Evolutionary conservation across 1,284 basidiomycete species (phyloP).

Genomic region (Vanrija sp.): DNA sequence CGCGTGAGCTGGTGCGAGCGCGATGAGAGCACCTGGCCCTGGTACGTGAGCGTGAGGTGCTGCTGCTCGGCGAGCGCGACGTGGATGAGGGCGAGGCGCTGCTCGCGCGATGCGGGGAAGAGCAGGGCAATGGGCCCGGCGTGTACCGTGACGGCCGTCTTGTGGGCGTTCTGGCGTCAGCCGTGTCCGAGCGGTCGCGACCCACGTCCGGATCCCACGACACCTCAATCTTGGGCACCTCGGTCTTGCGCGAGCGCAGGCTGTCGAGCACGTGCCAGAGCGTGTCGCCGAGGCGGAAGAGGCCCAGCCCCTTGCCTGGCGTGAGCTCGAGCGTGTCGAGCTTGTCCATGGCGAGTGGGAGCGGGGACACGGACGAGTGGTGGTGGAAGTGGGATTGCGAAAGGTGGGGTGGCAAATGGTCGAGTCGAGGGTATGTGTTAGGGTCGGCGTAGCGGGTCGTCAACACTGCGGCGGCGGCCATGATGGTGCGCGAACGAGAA

Average conservation of each 20-base stretch:
- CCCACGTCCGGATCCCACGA: slow-evolving; percentile 71
- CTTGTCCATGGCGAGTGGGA: background rate
- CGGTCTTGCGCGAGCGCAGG: slow-evolving; percentile 51
- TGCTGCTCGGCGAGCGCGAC: slow-evolving; percentile 48
- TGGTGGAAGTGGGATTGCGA: no score
- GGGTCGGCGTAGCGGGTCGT: no score
- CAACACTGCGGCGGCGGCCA: no score
- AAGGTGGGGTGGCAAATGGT: no score
- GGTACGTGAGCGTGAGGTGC: slow-evolving; percentile 62
- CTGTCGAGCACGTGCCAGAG: slow-evolving; percentile 74
- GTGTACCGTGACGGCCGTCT: slow-evolving; percentile 69
- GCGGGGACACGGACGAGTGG: background rate
- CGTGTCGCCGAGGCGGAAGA: slow-evolving; percentile 73
- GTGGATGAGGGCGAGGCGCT: slow-evolving; percentile 68
- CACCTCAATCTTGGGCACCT: slow-evolving; percentile 74
- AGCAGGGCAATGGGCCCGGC: slow-evolving; percentile 71
- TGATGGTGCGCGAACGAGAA: no score
- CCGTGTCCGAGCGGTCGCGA: slow-evolving; percentile 3
- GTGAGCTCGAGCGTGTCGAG: slow-evolving; percentile 62
- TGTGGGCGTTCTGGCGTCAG: slow-evolving; percentile 50
- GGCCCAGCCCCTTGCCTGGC: slow-evolving; percentile 71
- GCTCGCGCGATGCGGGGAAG: slow-evolving; percentile 62
- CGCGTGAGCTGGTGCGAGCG: slow-evolving; percentile 59
- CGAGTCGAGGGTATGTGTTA: no score
- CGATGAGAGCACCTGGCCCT: slow-evolving; percentile 58